These are phyloP conservation scores for Cyberlindnera petersonii DNA, from an alignment of 805 yeast genomes.

Conservation along the genomic window DNA sequence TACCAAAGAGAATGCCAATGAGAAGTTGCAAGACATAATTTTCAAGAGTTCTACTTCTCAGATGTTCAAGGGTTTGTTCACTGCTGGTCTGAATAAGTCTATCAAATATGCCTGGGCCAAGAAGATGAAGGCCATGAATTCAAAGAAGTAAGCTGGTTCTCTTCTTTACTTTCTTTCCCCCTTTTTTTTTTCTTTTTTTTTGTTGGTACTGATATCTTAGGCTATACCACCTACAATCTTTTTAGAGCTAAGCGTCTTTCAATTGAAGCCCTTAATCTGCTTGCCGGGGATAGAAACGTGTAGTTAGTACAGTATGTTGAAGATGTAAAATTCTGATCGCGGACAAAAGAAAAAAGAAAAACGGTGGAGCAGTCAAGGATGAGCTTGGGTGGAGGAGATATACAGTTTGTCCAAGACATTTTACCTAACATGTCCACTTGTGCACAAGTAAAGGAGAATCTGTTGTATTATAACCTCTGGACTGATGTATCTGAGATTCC, in stretches of 20 bases:
- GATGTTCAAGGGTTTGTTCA: constrained; percentile 74
- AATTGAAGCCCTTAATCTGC: background rate
- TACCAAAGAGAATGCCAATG: constrained; percentile 33
- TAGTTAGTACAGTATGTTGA: no score
- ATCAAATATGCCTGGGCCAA: constrained; percentile 76
- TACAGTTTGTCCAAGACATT: background rate
- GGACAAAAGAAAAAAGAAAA: no score
- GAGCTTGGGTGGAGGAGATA: background rate
- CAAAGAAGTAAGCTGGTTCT: background rate
- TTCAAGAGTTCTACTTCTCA: constrained; percentile 69
- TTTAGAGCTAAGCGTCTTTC: background rate
- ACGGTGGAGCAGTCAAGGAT: no score
- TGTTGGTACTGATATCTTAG: no score
- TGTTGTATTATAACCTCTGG: constrained; percentile 24
- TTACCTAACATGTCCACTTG: background rate
- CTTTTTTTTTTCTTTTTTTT: background rate
- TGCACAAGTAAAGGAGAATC: constrained; percentile 21
- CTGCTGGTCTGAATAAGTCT: constrained; percentile 78
- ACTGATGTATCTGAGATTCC: constrained; percentile 17
- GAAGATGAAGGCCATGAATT: constrained; percentile 34
- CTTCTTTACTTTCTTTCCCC: background rate
- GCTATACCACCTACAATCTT: no score
- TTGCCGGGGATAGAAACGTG: no score
- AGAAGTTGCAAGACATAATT: constrained; percentile 51
- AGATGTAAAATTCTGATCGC: no score